These are phyloP conservation scores for Daldinia grandis DNA, from an alignment of 495 filamentous ascomycete genomes.

Conservation along the genomic window DNA sequence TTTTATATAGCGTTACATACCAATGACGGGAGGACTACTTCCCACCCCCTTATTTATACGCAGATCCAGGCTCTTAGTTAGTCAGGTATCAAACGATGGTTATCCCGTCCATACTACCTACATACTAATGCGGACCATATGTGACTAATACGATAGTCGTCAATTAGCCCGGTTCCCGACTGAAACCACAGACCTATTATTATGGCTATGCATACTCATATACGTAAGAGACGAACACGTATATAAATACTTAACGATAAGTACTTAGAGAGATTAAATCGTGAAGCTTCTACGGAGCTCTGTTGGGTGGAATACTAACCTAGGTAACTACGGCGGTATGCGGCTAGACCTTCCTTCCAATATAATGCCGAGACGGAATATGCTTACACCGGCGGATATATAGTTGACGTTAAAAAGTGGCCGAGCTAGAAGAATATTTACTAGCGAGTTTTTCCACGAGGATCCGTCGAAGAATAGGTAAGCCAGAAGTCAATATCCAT, in stretches of 20 bases:
- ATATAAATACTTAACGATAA: background rate
- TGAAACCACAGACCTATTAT: background rate
- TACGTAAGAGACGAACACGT: background rate
- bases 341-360: background rate
- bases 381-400: background rate
- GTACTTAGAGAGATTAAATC: conserved; percentile 1
- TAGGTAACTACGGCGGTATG: background rate
- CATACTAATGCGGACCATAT: background rate
- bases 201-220: background rate
- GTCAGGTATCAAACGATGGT: background rate
- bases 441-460: background rate
- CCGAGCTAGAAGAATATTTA: background rate
- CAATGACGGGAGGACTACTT: background rate
- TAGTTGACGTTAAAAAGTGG: background rate
- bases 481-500: background rate
- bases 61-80: background rate
- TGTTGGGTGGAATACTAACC: background rate
- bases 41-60: conserved; percentile 6
- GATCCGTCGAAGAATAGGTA: background rate
- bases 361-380: background rate
- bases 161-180: background rate
- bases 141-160: background rate
- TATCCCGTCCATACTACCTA: background rate
- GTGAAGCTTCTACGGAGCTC: conserved; percentile 1
- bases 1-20: conserved; percentile 4